Base-by-base conservation (phyloP, 78 protist genomes). In the Salpingoeca rosetta region DNA sequence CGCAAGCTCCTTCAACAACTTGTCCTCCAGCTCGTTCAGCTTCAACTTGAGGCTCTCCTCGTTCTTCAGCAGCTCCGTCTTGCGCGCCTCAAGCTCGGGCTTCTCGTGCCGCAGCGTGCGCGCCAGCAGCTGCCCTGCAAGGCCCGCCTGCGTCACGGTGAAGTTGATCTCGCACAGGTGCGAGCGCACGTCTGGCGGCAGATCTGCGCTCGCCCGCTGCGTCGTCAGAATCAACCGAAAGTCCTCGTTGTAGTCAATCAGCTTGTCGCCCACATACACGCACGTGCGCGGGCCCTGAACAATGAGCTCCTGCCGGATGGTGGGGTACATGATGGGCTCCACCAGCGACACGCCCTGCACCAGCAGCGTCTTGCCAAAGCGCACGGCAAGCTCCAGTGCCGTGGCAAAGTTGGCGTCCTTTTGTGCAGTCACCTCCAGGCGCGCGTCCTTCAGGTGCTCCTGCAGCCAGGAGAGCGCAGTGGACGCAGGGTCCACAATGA, bases 341-440 rank as follows among this genome's bases (percentile, higher is more conserved):
- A 96, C 40, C 39, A 27, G 0, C 90, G 92, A 94, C 65, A 91
- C 95, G 44, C 91, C 94, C 38, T 44, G 76, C 57, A 94, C 85
- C 37, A 96, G 73, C n/a, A 94, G 84, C 27, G 96, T 93, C 90
- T 93, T 93, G 77, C 98, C 98, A 82, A 94, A 96, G 31, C 97
- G 88, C n/a, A 96, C 95, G n/a, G 94, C 94, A 2, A 94, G 92
- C 89, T 96, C 98, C 41, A 96, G 81, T 42, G 73, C 81, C 73
- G 51, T 85, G 42, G 81, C 22, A 81, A 94, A 91, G 27, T 85
- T 76, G 2, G 90, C 81, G 37, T 92, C 96, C 37, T 87, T 74
- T 51, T 45, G 87, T 2, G 82, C 74, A 38, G 76, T 42, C n/a
- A 76, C 57, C 56, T 95, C 96, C 44, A 80, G 39, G 0, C 3